These are phyloP conservation scores for Hymenochaete sp. DNA, from an alignment of 1,284 basidiomycete species.

Conservation along the genomic window DNA sequence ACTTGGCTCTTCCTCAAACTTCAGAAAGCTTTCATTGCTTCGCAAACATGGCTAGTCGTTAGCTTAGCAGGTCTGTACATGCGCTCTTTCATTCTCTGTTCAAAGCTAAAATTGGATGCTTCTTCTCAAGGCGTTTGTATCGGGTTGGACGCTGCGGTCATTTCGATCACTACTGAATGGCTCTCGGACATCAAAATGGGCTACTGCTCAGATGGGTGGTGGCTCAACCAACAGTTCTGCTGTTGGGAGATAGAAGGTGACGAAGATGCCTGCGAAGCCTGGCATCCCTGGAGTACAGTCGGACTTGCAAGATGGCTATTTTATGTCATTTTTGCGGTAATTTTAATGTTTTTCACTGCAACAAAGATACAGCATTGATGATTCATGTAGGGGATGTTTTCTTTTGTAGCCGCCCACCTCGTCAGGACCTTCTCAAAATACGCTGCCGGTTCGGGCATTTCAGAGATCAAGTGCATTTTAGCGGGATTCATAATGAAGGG, in stretches of 20 bases:
- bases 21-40: constrained; percentile 40
- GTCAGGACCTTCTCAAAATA: constrained; percentile 88
- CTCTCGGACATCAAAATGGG: constrained; percentile 96
- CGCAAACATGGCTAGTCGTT: constrained; percentile 69
- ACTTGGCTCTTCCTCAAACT: constrained; percentile 60
- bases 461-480: constrained; percentile 98
- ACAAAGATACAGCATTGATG: constrained; percentile 8
- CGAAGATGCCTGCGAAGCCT: constrained; percentile 81
- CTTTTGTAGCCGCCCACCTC: constrained; percentile 80
- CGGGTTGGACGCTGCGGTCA: constrained; percentile 88
- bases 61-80: constrained; percentile 69
- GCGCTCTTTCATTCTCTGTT: background rate
- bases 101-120: constrained; percentile 4
- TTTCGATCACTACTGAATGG: constrained; percentile 97
- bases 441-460: constrained; percentile 96
- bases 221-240: constrained; percentile 97
- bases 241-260: constrained; percentile 91
- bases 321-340: constrained; percentile 84
- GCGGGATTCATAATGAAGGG: constrained; percentile 97
- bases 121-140: constrained; percentile 69
- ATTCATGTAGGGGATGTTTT: constrained; percentile 55
- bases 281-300: constrained; percentile 86
- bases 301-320: constrained; percentile 72
- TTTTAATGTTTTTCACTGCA: constrained; percentile 23
- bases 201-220: constrained; percentile 96